Conservation (phyloP, 176 grass and related monocot species). For the Themeda triandra region DNA sequence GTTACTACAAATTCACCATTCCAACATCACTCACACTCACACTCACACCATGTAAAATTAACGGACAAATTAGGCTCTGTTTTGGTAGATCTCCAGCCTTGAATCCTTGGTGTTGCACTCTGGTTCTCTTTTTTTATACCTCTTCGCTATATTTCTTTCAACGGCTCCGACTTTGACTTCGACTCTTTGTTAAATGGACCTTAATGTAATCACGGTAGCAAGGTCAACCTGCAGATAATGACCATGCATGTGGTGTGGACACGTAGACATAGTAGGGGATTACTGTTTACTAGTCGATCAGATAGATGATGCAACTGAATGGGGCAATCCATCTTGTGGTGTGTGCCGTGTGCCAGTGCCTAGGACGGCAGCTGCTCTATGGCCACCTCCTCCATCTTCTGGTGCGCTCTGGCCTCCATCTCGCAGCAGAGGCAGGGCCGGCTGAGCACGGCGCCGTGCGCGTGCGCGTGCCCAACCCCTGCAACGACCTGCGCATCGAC, state of each 20-base stretch:
- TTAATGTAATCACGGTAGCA: neutral
- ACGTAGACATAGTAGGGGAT: neutral
- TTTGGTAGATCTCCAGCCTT: neutral
- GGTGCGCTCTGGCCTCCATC: constrained; percentile 59
- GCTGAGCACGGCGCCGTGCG: constrained; percentile 24
- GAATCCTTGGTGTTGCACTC: neutral
- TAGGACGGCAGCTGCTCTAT: constrained; percentile 62
- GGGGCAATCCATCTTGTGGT: neutral
- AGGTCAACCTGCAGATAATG: neutral
- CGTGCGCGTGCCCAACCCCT: neutral
- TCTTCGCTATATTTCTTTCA: neutral
- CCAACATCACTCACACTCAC: neutral
- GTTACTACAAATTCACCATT: neutral
- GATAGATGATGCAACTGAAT: neutral
- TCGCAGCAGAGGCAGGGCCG: constrained; percentile 57
- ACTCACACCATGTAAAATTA: neutral
- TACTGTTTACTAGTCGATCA: neutral
- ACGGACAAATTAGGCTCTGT: neutral
- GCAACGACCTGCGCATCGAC: neutral
- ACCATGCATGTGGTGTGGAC: neutral
- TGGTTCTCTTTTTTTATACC: neutral
- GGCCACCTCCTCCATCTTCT: constrained; percentile 72
- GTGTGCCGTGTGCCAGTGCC: neutral
- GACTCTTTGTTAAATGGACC: neutral
- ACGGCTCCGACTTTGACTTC: neutral